Evolutionary conservation across 2,329 filamentous ascomycete species (phyloP), one percentile per base, ranked within the genome.

Genomic region (Ambrosiella xylebori): DNA sequence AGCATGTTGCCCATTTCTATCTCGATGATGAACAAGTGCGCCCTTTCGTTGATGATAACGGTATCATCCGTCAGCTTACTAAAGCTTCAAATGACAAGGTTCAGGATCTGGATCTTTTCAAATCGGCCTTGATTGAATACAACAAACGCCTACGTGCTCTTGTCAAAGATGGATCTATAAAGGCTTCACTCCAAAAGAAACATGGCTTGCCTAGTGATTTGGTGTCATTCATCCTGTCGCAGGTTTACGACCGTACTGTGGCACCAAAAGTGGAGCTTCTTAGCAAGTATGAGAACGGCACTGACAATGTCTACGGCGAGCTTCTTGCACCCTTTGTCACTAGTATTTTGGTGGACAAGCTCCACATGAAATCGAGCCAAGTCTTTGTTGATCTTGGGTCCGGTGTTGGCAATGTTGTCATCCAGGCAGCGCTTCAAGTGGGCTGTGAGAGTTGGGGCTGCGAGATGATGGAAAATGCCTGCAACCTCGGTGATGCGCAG

Each of bases 361-460:
- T 86, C 2, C 76, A 80, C 50, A 81, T 97, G 68, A 89, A 81
- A 61, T 91, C 87, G 0, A 79, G 84, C 54, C 86, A 94, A 64
- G 81, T 94, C 41, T 97, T 98, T 68, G 84, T 98, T 61, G 93
- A 98, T 67, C 77, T 98, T 12, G 93, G 93, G 54, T 97, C 91
- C 1, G 93, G 93, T 37, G 93, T 97, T 13, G 93, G 91, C 53
- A 98, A 97, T 67, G 91, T 97, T 2, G 89, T 93, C 35, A 74
- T 98, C 55, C 93, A 98, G 69, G 89, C 91, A 1, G 93, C 93
- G 0, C 78, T 98, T 17, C 88, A 98, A 69, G 82, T 91, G 56
- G 93, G 93, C 15, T 95, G 89, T 68, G 88, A 95, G 67, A 91
- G 86, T 69, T 96, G 89, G 84, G 93, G 93, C 36, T 95, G 91